Evolutionary conservation across 306 rosid species (phyloP).

Genomic region (Glycine latifolia): DNA sequence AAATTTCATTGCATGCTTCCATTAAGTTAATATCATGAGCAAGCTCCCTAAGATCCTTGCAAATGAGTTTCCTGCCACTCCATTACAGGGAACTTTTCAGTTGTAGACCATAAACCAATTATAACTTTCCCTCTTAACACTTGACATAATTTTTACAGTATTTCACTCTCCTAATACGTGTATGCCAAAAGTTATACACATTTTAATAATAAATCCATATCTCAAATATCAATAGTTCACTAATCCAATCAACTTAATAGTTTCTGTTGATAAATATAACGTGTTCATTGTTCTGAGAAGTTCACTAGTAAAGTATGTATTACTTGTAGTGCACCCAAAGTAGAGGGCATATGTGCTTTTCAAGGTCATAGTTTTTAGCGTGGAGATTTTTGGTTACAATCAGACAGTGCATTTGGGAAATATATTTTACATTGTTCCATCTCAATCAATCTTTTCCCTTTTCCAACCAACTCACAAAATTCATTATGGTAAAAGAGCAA

Average conservation of each 20-base stretch:
- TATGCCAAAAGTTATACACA: slow-evolving; percentile 1
- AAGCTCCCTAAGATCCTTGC: slow-evolving; percentile 29
- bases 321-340: slow-evolving; percentile 3
- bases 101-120: slow-evolving; percentile 14
- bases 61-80: neutral
- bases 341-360: neutral
- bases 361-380: neutral
- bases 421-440: slow-evolving; percentile 13
- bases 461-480: slow-evolving; percentile 19
- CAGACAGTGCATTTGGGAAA: slow-evolving; percentile 11
- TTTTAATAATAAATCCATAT: slow-evolving; percentile 13
- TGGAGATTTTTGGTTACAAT: neutral
- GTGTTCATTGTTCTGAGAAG: neutral
- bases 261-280: slow-evolving; percentile 12
- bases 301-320: neutral
- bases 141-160: slow-evolving; percentile 1
- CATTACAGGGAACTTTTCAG: slow-evolving; percentile 13
- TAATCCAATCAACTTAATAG: slow-evolving; percentile 19
- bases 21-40: slow-evolving; percentile 24
- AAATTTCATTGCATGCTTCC: slow-evolving; percentile 21
- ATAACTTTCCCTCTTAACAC: neutral
- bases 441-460: slow-evolving; percentile 1
- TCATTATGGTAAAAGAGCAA: neutral
- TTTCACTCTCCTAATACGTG: neutral
- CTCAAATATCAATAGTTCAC: slow-evolving; percentile 26